Evolutionary conservation across 768 basidiomycete species (phyloP).

Genomic region (Russula brevipes): DNA sequence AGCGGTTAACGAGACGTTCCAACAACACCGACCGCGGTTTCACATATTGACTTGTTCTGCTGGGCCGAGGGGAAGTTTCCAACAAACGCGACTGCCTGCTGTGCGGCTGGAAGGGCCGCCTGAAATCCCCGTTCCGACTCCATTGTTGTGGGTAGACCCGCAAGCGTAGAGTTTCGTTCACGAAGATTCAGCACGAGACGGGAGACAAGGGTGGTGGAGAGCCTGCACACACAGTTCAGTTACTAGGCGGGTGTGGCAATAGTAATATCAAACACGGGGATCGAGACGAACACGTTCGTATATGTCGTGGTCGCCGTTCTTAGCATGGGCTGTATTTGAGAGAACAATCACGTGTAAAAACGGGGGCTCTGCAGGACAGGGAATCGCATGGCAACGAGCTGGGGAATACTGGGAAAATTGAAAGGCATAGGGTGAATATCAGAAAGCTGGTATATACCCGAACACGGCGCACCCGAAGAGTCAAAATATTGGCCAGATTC

Average conservation of each 20-base stretch:
- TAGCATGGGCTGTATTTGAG: background rate
- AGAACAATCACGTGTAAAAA: background rate
- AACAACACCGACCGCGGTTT: background rate
- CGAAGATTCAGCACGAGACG: conserved; percentile 19
- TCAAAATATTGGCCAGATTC: conserved; percentile 12
- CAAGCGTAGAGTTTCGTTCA: background rate
- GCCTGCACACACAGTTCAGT: background rate
- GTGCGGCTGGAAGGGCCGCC: background rate
- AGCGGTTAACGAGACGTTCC: background rate
- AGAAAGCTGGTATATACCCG: background rate
- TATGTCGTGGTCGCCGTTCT: background rate
- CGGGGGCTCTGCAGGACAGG: background rate
- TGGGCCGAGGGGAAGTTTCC: too few relatives aligned
- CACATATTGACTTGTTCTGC: background rate
- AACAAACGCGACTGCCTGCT: background rate
- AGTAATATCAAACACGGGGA: background rate
- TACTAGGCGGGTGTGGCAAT: background rate
- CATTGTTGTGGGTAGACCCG: background rate
- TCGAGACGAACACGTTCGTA: conserved; percentile 18
- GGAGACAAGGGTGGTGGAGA: conserved; percentile 11
- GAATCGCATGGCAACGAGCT: background rate
- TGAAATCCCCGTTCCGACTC: conserved; percentile 4
- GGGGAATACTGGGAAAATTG: conserved; percentile 3
- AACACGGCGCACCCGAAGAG: background rate
- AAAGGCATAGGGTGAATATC: too few relatives aligned